Evolutionary conservation across 176 grass and related monocot species (phyloP), one percentile per base, ranked within the genome.

Genomic region (Phyllostachys edulis): DNA sequence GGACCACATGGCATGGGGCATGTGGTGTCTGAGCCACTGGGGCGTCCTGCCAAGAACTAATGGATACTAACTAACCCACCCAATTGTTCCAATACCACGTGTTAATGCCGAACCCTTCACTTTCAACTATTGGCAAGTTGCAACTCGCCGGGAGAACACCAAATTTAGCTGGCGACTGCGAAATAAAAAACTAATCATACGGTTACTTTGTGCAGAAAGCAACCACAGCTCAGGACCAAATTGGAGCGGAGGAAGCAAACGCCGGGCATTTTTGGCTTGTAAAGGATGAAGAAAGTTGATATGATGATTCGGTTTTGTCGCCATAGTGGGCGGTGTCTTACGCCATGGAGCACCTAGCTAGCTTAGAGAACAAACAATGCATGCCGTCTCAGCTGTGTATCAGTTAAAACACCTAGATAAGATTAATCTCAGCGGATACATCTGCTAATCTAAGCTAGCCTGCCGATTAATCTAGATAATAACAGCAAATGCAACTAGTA

Each of bases 141-240:
- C 36, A 63, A 23, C 34, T 36, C 6, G 52, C 38, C 29, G 20
- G 21, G 15, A 36, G 15, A 5, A 69, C 6, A 47, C 13, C 13
- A 74, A 11, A 12, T 66, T 34, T 62, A 71, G 42, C 59, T 60
- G 68, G 74, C 76, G 38, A 41, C 5, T 13, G 11, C 6, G 5
- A 9, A 42, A 41, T 20, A 54, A 55, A 6, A 20, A 80, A 80
- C 40, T 18, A n/a, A 55, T 56, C 1, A 80, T 36, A 82, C 2
- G 18, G 5, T 5, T 51, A 64, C 88, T 89, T 90, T 81, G 55
- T 15, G 23, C 63, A 85, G 51, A 81, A 89, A 80, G 87, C 9
- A 74, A 68, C 40, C 36, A 61, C 70, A 84, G 60, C 41, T 76
- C 69, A 68, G 7, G n/a, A 50, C 21, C 82, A 85, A 73, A 66